Percentiles rank a stretch among this genome's conserved stretches.
Evolutionary conservation across 2,329 filamentous ascomycete species (phyloP).

Genomic region (Xylariomycetidae sp.): DNA sequence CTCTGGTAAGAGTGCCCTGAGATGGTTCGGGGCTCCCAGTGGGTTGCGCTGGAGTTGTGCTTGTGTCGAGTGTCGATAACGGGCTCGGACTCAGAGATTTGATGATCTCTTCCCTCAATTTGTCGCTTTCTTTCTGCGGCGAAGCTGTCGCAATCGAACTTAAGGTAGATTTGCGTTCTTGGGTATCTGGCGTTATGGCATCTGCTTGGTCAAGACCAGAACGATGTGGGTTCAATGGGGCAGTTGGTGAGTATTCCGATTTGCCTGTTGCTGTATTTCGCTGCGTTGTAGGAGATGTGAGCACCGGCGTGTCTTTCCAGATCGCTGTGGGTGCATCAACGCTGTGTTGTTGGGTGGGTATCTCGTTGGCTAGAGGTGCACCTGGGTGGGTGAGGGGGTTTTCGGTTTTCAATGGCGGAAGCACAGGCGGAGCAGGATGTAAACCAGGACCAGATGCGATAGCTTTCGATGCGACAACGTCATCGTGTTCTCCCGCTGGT

Average conservation of each 20-base stretch:
- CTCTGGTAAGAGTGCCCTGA: conserved; percentile 29
- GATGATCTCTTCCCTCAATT: conserved; percentile 69
- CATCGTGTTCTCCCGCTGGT: conserved; percentile 17
- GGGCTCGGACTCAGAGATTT: conserved; percentile 56
- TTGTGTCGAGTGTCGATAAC: conserved; percentile 16
- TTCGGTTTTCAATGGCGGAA: conserved; percentile 20
- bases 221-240: conserved; percentile 41
- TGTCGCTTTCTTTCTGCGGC: conserved; percentile 65
- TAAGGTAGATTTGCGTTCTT: conserved; percentile 39
- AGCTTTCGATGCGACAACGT: conserved; percentile 15
- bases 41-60: conserved; percentile 8
- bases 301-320: conserved; percentile 3
- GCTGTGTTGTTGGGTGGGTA: too few relatives aligned
- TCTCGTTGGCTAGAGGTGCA: conserved; percentile 6
- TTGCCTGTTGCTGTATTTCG: conserved; percentile 11
- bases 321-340: too few relatives aligned
- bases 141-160: conserved; percentile 46
- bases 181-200: conserved; percentile 28
- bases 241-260: conserved; percentile 35
- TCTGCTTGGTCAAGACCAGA: conserved; percentile 29
- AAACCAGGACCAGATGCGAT: conserved; percentile 12
- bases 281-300: conserved; percentile 12
- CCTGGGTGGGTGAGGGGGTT: conserved; percentile 8
- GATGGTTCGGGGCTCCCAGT: conserved; percentile 9
- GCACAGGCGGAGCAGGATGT: conserved; percentile 14